Conservation (phyloP, 163 green algal species). For the Scenedesmus sp. region DNA sequence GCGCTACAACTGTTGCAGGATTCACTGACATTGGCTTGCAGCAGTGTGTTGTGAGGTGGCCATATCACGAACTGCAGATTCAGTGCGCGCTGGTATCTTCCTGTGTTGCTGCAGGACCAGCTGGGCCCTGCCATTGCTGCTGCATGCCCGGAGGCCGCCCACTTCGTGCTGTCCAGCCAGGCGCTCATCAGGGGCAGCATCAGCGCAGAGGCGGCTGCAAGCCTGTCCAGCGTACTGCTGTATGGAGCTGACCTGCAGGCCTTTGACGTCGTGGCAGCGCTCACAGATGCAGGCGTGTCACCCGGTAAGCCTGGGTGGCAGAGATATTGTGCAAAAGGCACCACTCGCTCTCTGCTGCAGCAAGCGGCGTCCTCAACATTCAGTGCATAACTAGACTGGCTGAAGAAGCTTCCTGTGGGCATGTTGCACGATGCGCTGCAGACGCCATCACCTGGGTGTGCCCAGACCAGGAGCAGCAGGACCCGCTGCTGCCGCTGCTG, state of each 20-base stretch:
- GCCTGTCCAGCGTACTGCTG: constrained; percentile 39
- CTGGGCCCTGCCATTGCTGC: constrained; percentile 11
- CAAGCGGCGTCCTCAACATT: not conserved
- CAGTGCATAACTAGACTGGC: not conserved
- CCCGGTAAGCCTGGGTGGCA: not conserved
- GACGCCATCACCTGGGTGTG: constrained; percentile 52
- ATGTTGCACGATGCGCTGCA: not conserved
- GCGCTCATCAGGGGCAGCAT: constrained; percentile 19
- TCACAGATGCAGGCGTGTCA: constrained; percentile 21
- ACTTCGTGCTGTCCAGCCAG: constrained; percentile 37
- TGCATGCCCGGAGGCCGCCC: constrained; percentile 14
- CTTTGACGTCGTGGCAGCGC: constrained; percentile 7
- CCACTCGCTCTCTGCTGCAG: not conserved
- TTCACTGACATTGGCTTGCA: too few relatives aligned
- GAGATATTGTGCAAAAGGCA: not conserved
- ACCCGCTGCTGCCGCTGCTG: constrained; percentile 60
- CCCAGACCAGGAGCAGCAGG: constrained; percentile 40
- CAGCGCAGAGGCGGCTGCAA: constrained; percentile 11
- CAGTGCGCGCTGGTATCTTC: not conserved
- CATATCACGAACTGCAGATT: too few relatives aligned
- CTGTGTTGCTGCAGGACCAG: constrained; percentile 35
- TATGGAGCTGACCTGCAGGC: constrained; percentile 34
- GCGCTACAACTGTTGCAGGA: not conserved
- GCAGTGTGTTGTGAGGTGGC: too few relatives aligned
- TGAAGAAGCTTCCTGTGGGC: not conserved